These are phyloP conservation scores for Torulaspora pretoriensis DNA, from an alignment of 1,139 yeast species.

Conservation along the genomic window DNA sequence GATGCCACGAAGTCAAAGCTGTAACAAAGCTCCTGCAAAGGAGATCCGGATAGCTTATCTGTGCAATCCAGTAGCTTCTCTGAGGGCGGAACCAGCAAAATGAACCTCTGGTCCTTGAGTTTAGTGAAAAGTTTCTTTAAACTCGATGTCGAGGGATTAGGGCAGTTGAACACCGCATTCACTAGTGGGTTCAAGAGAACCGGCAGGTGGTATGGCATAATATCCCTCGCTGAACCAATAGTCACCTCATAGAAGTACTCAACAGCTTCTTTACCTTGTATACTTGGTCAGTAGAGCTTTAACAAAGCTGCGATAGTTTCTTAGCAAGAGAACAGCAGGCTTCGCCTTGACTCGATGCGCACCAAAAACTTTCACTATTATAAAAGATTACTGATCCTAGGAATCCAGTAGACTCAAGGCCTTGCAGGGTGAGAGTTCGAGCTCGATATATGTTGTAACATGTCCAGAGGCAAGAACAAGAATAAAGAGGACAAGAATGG, in stretches of 20 bases:
- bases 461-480: constrained; percentile 70
- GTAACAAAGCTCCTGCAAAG: constrained; percentile 55
- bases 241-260: background rate
- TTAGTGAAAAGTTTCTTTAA: constrained; percentile 46
- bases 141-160: constrained; percentile 49
- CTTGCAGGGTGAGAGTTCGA: background rate
- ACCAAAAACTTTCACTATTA: background rate
- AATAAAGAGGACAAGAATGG: constrained; percentile 41
- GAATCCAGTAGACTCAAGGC: too few relatives aligned
- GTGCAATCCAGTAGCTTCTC: constrained; percentile 46
- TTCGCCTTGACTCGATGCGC: background rate
- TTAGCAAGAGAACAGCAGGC: background rate
- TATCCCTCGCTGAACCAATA: constrained; percentile 4
- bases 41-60: constrained; percentile 47
- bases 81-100: constrained; percentile 61
- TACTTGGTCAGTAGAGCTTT: background rate
- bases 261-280: background rate
- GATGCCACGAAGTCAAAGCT: constrained; percentile 65
- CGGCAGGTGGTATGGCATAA: constrained; percentile 40
- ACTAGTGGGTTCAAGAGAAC: constrained; percentile 59
- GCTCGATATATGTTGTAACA: constrained; percentile 21
- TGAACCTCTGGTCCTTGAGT: constrained; percentile 46
- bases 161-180: constrained; percentile 65
- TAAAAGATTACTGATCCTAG: background rate
- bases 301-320: background rate